These are phyloP conservation scores for Kodamaea neixiangensis DNA, from an alignment of 805 yeast species.

Conservation along the genomic window DNA sequence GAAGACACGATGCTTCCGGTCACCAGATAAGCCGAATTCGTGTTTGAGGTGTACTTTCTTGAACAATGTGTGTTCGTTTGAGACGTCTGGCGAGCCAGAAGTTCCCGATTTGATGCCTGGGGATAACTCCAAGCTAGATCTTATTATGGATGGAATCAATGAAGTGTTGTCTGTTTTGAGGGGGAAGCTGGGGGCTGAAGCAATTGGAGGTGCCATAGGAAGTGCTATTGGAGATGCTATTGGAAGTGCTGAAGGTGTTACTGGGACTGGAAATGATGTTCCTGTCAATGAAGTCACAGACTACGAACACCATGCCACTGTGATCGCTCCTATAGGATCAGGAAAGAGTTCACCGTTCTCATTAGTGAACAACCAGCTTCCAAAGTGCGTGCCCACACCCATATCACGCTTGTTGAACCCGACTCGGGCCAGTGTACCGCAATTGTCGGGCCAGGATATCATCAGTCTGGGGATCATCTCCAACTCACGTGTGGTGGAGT, in stretches of 20 bases:
- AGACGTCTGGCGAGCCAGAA: constrained; percentile 16
- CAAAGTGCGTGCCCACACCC: constrained; percentile 35
- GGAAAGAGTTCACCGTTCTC: constrained; percentile 46
- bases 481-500: constrained; percentile 46
- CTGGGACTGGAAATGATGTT: too few relatives aligned
- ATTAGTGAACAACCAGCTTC: constrained; percentile 36
- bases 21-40: constrained; percentile 43
- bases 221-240: too few relatives aligned
- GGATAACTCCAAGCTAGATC: constrained; percentile 25
- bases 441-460: constrained; percentile 41
- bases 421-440: constrained; percentile 15
- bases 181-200: not conserved
- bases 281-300: not conserved
- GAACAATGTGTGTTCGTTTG: constrained; percentile 54
- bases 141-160: constrained; percentile 35
- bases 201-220: not conserved
- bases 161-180: constrained; percentile 34
- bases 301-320: constrained; percentile 16
- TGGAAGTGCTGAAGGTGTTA: too few relatives aligned
- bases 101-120: not conserved
- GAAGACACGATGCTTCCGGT: constrained; percentile 63
- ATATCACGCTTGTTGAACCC: constrained; percentile 30
- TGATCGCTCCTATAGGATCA: constrained; percentile 39
- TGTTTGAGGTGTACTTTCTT: constrained; percentile 63
- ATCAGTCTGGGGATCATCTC: constrained; percentile 52